These are phyloP conservation scores for Nannochloropsis salina DNA, from an alignment of 108 stramenopile genomes.

Conservation along the genomic window DNA sequence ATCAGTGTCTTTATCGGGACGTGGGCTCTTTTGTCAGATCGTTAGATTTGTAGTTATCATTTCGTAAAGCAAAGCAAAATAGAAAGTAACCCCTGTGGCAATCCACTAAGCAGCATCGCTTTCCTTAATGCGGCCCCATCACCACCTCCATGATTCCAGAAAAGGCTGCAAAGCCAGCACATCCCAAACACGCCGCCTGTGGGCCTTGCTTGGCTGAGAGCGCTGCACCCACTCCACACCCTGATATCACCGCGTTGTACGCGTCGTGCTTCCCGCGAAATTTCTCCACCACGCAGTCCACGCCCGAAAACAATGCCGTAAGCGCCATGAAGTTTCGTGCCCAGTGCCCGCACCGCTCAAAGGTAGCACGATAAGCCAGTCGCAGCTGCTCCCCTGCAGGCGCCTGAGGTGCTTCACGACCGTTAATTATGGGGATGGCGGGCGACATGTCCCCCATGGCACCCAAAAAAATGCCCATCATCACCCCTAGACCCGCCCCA, in stretches of 20 bases:
- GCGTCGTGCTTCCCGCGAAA: constrained; percentile 52
- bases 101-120: background rate
- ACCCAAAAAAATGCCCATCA: constrained; percentile 50
- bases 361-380: constrained; percentile 48
- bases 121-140: constrained; percentile 38
- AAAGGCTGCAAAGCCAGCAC: constrained; percentile 53
- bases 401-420: constrained; percentile 52
- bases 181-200: constrained; percentile 50
- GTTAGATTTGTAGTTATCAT: too few species aligned
- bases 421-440: constrained; percentile 48
- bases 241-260: constrained; percentile 52
- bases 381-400: constrained; percentile 54
- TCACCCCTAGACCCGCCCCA: constrained; percentile 51
- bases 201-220: constrained; percentile 50
- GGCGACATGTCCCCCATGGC: constrained; percentile 55
- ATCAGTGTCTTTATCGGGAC: too few species aligned
- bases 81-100: background rate
- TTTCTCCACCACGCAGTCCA: constrained; percentile 55
- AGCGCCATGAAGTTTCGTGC: constrained; percentile 52
- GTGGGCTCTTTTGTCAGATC: too few species aligned
- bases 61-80: background rate
- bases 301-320: constrained; percentile 52
- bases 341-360: constrained; percentile 42
- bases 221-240: constrained; percentile 50
- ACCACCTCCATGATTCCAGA: constrained; percentile 47